Conservation (phyloP, 371 early-diverging fungal species). For the Coemansia sp. region DNA sequence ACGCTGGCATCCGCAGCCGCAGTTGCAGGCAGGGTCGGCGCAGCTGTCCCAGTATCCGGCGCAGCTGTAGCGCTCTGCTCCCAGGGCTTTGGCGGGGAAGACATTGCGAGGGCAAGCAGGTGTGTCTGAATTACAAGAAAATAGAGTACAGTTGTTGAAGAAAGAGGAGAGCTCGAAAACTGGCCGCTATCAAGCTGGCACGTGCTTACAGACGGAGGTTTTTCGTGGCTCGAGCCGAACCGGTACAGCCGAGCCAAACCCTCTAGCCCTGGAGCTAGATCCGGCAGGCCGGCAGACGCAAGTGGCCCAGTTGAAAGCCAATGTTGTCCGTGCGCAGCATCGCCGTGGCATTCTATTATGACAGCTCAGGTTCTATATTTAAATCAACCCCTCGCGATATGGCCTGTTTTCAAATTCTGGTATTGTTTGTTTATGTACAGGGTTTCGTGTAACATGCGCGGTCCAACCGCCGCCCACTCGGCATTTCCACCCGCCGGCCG, state of each 20-base stretch:
- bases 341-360: too few species aligned
- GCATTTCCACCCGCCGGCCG: too few species aligned
- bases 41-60: conserved; percentile 33
- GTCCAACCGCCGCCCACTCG: too few species aligned
- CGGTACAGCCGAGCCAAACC: not conserved
- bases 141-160: not conserved
- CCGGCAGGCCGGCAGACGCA: too few species aligned
- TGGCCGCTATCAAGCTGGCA: conserved; percentile 1
- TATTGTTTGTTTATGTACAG: too few species aligned
- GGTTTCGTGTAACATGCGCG: too few species aligned
- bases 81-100: conserved; percentile 96
- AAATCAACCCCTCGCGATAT: too few species aligned
- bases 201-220: conserved; percentile 3
- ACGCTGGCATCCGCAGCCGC: conserved; percentile 37
- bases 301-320: too few species aligned
- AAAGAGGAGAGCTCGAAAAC: not conserved
- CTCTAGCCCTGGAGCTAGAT: not conserved
- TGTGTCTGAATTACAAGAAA: not conserved
- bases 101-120: conserved; percentile 55
- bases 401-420: too few species aligned
- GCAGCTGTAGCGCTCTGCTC: conserved; percentile 58
- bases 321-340: too few species aligned
- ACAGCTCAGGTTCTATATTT: too few species aligned
- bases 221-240: conserved; percentile 1
- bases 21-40: conserved; percentile 44